These are phyloP conservation scores for Oryza glaberrima DNA, from an alignment of 176 grass and related monocot genomes.

Conservation along the genomic window DNA sequence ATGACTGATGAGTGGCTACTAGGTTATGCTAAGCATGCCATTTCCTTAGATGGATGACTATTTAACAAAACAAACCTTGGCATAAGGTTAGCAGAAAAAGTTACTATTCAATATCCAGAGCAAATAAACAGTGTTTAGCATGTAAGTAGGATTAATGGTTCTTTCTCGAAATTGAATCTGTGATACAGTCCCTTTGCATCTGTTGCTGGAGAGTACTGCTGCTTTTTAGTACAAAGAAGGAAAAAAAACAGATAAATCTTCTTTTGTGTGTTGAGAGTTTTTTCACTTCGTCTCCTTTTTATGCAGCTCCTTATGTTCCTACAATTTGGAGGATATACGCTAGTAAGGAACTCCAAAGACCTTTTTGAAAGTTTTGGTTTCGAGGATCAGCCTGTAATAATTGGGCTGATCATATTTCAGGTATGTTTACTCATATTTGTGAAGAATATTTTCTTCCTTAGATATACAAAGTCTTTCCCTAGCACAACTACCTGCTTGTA, in stretches of 20 bases:
- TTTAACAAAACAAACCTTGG: slow-evolving; percentile 25
- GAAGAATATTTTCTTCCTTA: slow-evolving; percentile 20
- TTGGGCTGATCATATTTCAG: slow-evolving; percentile 93
- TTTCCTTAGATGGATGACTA: slow-evolving; percentile 2
- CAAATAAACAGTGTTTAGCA: not conserved
- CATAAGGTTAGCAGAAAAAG: not conserved
- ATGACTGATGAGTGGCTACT: slow-evolving; percentile 30
- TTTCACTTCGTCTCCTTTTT: slow-evolving; percentile 28
- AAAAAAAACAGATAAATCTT: not conserved
- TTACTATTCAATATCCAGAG: not conserved
- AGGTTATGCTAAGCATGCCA: not conserved
- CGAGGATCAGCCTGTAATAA: slow-evolving; percentile 82
- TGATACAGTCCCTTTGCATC: not conserved
- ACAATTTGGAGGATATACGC: slow-evolving; percentile 98
- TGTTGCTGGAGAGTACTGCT: slow-evolving; percentile 13
- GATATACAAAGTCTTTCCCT: slow-evolving; percentile 9
- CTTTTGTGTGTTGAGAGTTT: not conserved
- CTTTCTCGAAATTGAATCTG: not conserved
- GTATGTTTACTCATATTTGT: slow-evolving; percentile 41
- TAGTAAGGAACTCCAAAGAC: slow-evolving; percentile 98
- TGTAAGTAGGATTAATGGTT: not conserved
- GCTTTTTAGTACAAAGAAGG: not conserved
- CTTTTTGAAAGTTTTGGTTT: slow-evolving; percentile 98
- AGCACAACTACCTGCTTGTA: not conserved
- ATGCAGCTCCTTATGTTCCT: slow-evolving; percentile 88